Evolutionary conservation across 2,329 filamentous ascomycete species (phyloP).

Genomic region (Arthrobotrys musiformis): DNA sequence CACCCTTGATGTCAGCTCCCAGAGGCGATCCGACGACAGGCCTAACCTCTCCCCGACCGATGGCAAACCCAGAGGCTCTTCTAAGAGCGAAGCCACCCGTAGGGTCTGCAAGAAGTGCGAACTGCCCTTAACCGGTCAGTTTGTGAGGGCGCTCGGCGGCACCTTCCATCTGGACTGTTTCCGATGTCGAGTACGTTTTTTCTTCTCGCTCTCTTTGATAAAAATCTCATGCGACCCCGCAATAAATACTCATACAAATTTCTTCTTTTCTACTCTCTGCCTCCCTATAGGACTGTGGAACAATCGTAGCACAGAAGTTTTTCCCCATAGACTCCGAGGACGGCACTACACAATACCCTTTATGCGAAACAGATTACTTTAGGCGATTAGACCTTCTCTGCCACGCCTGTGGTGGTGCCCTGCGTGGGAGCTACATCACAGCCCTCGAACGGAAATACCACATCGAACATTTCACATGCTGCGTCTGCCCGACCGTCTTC

Average conservation of each 20-base stretch:
- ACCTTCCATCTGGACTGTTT: slow-evolving; percentile 99
- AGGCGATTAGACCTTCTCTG: slow-evolving; percentile 89
- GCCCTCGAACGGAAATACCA: slow-evolving; percentile 98
- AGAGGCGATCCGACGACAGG: slow-evolving; percentile 45
- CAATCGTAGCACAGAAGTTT: slow-evolving; percentile 98
- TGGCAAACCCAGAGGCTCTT: slow-evolving; percentile 36
- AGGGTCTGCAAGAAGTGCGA: slow-evolving; percentile 87
- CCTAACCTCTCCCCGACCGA: slow-evolving; percentile 49
- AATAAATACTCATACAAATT: neutral
- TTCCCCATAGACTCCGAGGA: slow-evolving; percentile 95
- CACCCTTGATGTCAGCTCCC: slow-evolving; percentile 24
- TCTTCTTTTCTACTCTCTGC: neutral
- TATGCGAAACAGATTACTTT: slow-evolving; percentile 99
- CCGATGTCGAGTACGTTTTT: slow-evolving; percentile 82
- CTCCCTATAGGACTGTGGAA: slow-evolving; percentile 82
- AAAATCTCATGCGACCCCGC: neutral
- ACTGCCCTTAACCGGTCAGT: slow-evolving; percentile 89
- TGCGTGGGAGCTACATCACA: slow-evolving; percentile 97
- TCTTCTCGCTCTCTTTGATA: slow-evolving; percentile 5
- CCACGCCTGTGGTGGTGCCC: slow-evolving; percentile 87
- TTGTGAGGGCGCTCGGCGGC: slow-evolving; percentile 90
- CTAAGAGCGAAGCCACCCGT: slow-evolving; percentile 42
- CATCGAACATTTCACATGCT: slow-evolving; percentile 99
- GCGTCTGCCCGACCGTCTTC: slow-evolving; percentile 95
- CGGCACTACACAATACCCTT: slow-evolving; percentile 83